Percentiles rank a stretch among this genome's conserved stretches.
Conservation (phyloP, 352 stramenopile genomes). For the Blastocystis sp. region DNA sequence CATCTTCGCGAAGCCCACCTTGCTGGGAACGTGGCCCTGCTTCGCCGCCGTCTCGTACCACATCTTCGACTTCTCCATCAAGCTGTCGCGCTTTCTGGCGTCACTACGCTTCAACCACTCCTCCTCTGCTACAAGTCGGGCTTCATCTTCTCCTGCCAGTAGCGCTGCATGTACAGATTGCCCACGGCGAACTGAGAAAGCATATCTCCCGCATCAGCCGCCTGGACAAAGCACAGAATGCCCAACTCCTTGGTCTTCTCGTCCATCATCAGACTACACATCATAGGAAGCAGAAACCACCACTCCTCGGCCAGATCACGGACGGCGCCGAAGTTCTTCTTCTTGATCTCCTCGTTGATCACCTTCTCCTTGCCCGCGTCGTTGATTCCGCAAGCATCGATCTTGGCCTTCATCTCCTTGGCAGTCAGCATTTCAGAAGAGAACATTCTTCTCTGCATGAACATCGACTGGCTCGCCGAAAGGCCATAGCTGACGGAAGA, state of each 20-base stretch:
- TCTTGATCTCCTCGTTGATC: conserved; percentile 24
- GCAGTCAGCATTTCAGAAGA: background rate
- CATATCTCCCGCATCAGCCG: conserved; percentile 31
- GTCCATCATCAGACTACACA: conserved; percentile 21
- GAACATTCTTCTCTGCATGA: background rate
- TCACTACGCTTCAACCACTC: background rate
- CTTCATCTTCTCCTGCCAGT: conserved; percentile 60
- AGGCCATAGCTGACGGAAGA: background rate
- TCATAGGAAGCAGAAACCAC: background rate
- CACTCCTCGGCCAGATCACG: conserved; percentile 25
- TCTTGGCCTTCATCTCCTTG: conserved; percentile 28
- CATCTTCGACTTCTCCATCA: conserved; percentile 54
- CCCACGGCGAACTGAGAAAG: conserved; percentile 42
- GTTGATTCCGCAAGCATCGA: conserved; percentile 47
- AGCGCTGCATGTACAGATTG: conserved; percentile 60
- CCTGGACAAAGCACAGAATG: conserved; percentile 56
- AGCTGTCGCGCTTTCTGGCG: background rate
- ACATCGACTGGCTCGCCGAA: background rate
- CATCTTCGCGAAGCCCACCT: conserved; percentile 60
- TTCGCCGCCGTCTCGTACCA: conserved; percentile 48
- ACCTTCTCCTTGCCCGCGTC: conserved; percentile 66
- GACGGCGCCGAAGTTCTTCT: conserved; percentile 51
- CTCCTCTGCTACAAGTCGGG: background rate
- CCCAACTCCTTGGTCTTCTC: conserved; percentile 43
- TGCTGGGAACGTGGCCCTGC: conserved; percentile 40